Percentiles rank a stretch among this genome's conserved stretches.
These are phyloP conservation scores for Aspergillus amoenus DNA, from an alignment of 2,329 filamentous ascomycete species.

Conservation along the genomic window DNA sequence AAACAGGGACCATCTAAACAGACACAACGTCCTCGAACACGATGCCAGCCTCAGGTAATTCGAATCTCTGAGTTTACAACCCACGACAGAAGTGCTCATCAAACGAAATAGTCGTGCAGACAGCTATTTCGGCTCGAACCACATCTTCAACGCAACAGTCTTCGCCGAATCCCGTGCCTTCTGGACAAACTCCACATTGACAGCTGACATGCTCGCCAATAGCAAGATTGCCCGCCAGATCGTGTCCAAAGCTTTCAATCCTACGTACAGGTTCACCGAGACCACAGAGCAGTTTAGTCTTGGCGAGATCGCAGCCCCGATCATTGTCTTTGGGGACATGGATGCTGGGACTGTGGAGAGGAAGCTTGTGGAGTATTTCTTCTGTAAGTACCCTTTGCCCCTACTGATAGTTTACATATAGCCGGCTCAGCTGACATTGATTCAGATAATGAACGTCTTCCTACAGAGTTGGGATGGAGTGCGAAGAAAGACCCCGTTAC, in stretches of 20 bases:
- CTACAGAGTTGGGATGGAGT: no score
- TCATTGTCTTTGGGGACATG: slow-evolving; percentile 52
- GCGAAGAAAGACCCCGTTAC: no score
- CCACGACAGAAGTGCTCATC: no score
- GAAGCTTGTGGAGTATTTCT: slow-evolving; percentile 22
- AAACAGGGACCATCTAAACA: slow-evolving; percentile 22
- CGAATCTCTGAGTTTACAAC: no score
- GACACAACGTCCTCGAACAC: slow-evolving; percentile 23
- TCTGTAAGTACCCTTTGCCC: slow-evolving; percentile 10
- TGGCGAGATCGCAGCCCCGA: slow-evolving; percentile 52
- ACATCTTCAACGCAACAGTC: slow-evolving; percentile 53
- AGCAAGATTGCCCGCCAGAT: slow-evolving; percentile 48
- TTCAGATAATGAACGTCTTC: no score
- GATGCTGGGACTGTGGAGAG: slow-evolving; percentile 40
- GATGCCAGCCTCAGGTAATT: slow-evolving; percentile 28
- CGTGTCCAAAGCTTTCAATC: slow-evolving; percentile 49
- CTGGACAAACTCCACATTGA: slow-evolving; percentile 48
- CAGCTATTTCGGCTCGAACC: slow-evolving; percentile 50
- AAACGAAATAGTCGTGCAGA: slow-evolving; percentile 5
- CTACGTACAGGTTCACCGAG: slow-evolving; percentile 48
- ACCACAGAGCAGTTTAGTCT: slow-evolving; percentile 47
- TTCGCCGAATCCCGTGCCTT: slow-evolving; percentile 45
- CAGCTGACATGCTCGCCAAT: slow-evolving; percentile 46
- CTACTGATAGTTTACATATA: no score
- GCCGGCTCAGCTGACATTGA: no score